These are phyloP conservation scores for Arabis hirsuta DNA, from an alignment of 345 rosid species.

Conservation along the genomic window DNA sequence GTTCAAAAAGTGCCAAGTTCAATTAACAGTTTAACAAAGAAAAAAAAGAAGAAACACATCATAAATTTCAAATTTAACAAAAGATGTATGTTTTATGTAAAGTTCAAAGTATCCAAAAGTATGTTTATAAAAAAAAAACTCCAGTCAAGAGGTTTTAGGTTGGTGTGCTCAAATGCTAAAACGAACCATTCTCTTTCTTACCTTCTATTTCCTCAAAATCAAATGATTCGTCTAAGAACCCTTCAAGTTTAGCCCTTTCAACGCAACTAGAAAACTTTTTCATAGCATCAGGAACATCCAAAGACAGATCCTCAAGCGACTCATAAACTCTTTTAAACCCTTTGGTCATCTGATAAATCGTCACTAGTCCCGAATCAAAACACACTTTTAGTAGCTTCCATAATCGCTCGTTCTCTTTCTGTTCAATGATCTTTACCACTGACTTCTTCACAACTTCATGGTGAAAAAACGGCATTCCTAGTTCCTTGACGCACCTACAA, in stretches of 20 bases:
- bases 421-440: conserved; percentile 62
- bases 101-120: background rate
- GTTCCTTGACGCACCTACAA: conserved; percentile 74
- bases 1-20: too few relatives aligned
- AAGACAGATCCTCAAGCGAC: conserved; percentile 71
- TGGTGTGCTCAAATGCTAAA: conserved; percentile 7
- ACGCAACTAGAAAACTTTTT: conserved; percentile 56
- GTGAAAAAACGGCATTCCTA: conserved; percentile 88
- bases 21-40: too few relatives aligned
- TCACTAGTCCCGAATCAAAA: conserved; percentile 69
- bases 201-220: conserved; percentile 28
- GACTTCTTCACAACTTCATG: conserved; percentile 86
- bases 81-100: conserved; percentile 26
- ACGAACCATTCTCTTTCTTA: conserved; percentile 49
- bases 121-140: background rate
- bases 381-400: conserved; percentile 65
- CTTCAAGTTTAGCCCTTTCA: conserved; percentile 66
- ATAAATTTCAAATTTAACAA: background rate
- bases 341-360: conserved; percentile 75
- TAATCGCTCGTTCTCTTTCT: conserved; percentile 57
- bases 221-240: conserved; percentile 76
- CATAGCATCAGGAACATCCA: conserved; percentile 83
- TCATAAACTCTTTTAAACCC: conserved; percentile 75
- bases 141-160: conserved; percentile 2
- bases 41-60: too few relatives aligned